A percentile compares a stretch with the other conserved stretches of the same genome.
Evolutionary conservation across 2,329 filamentous ascomycete genomes (phyloP).

Genomic region (Colletotrichum sp.): DNA sequence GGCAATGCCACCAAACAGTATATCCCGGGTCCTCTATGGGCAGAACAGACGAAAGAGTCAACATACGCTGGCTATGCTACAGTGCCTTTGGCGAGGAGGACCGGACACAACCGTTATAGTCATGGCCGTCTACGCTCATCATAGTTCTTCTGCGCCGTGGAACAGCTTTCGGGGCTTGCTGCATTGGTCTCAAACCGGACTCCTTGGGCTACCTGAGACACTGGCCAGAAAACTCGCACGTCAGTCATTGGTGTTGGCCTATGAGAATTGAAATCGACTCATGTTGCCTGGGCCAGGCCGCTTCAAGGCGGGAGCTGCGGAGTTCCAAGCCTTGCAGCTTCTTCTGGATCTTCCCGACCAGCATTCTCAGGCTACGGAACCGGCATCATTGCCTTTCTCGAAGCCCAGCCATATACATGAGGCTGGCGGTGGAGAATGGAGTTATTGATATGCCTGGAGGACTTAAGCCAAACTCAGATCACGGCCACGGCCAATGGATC

Average conservation of each 20-base stretch:
- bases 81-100: neutral
- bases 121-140: neutral
- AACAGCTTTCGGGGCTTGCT: neutral
- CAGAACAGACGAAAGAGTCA: neutral
- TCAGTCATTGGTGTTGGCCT: neutral
- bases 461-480: neutral
- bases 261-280: neutral
- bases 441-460: no score
- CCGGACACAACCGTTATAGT: neutral
- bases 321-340: rapidly evolving
- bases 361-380: neutral
- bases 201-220: neutral
- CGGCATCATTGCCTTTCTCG: neutral
- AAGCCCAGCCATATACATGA: neutral
- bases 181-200: neutral
- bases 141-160: neutral
- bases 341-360: neutral
- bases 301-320: neutral
- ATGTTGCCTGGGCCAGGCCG: neutral
- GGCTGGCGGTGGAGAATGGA: no score
- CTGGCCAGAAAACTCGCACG: neutral
- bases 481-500: neutral
- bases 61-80: neutral
- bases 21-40: neutral
- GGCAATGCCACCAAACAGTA: neutral